Percentiles rank a stretch among this genome's conserved stretches.
These are phyloP conservation scores for Colletotrichum eremochloae DNA, from an alignment of 2,329 filamentous ascomycete genomes.

Conservation along the genomic window DNA sequence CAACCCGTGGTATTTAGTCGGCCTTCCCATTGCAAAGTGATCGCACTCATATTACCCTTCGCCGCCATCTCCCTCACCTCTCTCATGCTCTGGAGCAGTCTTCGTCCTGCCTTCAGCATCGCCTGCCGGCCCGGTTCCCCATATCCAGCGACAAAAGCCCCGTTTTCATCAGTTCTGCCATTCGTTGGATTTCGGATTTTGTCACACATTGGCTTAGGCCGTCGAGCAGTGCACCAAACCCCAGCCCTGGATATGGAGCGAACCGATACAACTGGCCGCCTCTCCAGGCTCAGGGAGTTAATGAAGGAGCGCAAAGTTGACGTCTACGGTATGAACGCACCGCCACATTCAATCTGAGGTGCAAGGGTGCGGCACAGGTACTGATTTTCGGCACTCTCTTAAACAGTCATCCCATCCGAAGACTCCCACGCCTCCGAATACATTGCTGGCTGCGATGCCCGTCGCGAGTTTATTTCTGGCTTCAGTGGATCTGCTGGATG, in stretches of 20 bases:
- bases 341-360: background rate
- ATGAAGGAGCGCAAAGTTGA: slow-evolving; percentile 92
- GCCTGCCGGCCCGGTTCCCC: background rate
- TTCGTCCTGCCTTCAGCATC: slow-evolving; percentile 12
- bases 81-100: slow-evolving; percentile 23
- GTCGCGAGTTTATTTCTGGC: slow-evolving; percentile 91
- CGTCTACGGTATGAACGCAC: slow-evolving; percentile 79
- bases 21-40: background rate
- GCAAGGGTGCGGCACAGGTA: slow-evolving; percentile 43
- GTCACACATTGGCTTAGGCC: slow-evolving; percentile 12
- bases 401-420: slow-evolving; percentile 91
- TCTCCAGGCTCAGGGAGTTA: slow-evolving; percentile 81
- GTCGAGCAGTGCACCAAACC: slow-evolving; percentile 16
- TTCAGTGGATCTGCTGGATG: slow-evolving; percentile 97
- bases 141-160: background rate
- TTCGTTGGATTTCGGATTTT: background rate
- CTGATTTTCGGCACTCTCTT: slow-evolving; percentile 51
- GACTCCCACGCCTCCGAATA: slow-evolving; percentile 99
- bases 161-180: background rate
- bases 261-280: slow-evolving; percentile 82
- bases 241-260: slow-evolving; percentile 72
- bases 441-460: slow-evolving; percentile 93
- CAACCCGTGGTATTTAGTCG: slow-evolving; percentile 9
- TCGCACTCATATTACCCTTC: background rate
- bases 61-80: background rate